Percentiles rank a stretch among this genome's conserved stretches.
These are phyloP conservation scores for Cenococcum geophilum DNA, from an alignment of 495 filamentous ascomycete species.

Conservation along the genomic window DNA sequence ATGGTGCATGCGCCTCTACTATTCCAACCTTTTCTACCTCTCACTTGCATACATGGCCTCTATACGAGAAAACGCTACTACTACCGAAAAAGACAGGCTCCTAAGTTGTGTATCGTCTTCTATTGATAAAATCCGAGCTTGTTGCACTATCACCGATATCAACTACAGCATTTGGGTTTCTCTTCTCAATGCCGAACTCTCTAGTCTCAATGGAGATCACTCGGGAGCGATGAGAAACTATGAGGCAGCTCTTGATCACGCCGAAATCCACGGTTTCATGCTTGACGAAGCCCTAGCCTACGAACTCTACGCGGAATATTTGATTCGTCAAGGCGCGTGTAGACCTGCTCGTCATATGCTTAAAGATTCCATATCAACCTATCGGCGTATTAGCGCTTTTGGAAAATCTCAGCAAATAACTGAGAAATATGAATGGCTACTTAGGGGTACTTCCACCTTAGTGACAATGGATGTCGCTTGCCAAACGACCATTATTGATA, in stretches of 20 bases:
- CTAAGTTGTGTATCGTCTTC: constrained; percentile 51
- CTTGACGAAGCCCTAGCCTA: constrained; percentile 76
- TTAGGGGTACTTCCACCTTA: constrained; percentile 57
- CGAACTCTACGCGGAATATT: constrained; percentile 70
- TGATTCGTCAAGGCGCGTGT: constrained; percentile 62
- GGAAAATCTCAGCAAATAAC: constrained; percentile 68
- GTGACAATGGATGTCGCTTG: constrained; percentile 62
- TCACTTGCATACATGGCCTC: constrained; percentile 60
- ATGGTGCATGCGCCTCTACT: constrained; percentile 66
- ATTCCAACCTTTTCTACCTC: constrained; percentile 62
- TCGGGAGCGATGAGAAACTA: constrained; percentile 58
- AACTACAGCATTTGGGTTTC: constrained; percentile 77
- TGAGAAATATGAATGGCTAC: constrained; percentile 63
- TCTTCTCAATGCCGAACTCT: constrained; percentile 65
- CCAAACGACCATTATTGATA: constrained; percentile 66
- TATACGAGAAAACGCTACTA: constrained; percentile 50
- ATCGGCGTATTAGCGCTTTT: constrained; percentile 64
- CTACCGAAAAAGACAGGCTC: constrained; percentile 49
- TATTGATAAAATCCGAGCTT: constrained; percentile 61
- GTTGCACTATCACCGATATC: constrained; percentile 60
- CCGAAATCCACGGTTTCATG: constrained; percentile 65
- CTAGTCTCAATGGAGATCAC: constrained; percentile 58
- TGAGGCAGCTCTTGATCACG: constrained; percentile 74
- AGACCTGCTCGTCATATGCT: constrained; percentile 66
- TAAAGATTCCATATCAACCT: constrained; percentile 66